Evolutionary conservation across 2,329 filamentous ascomycete species (phyloP).

Genomic region (Diaporthe humulicola): DNA sequence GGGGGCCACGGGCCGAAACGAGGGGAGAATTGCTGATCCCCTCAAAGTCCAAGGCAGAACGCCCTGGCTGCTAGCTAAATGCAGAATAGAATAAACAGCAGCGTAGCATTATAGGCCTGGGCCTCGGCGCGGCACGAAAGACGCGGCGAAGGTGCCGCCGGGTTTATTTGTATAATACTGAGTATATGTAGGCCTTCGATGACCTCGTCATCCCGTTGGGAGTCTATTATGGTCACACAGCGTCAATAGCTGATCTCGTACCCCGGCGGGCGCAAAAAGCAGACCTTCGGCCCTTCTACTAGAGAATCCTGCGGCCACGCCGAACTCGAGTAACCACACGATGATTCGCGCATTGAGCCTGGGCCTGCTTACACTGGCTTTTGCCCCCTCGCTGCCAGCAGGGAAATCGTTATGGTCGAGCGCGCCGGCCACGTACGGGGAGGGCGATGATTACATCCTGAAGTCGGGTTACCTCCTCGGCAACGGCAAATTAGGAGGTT

Average conservation of each 20-base stretch:
- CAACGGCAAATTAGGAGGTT: conserved; percentile 61
- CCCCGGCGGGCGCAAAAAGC: neutral
- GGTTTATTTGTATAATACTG: neutral
- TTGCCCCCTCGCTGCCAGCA: neutral
- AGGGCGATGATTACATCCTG: conserved; percentile 42
- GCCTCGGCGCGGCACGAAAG: conserved; percentile 5
- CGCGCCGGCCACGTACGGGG: conserved; percentile 32
- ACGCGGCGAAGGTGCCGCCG: conserved; percentile 16
- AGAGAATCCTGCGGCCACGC: conserved; percentile 5
- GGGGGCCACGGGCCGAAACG: conserved; percentile 17
- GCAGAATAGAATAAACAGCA: conserved; percentile 9
- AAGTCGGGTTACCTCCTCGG: conserved; percentile 59
- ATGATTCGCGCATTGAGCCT: neutral
- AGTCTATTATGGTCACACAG: neutral
- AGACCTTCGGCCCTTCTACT: conserved; percentile 22
- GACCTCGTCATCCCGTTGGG: neutral
- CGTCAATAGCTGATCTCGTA: conserved; percentile 17
- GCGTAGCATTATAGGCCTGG: conserved; percentile 12
- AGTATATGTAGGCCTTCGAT: neutral
- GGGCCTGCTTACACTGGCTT: neutral
- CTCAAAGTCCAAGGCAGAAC: neutral
- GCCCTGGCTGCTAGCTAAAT: neutral
- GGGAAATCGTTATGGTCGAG: conserved; percentile 34
- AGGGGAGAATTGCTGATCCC: neutral
- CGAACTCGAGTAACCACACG: neutral